Conservation (phyloP, 192 early-diverging fungal species). For the Coemansia sp. region DNA sequence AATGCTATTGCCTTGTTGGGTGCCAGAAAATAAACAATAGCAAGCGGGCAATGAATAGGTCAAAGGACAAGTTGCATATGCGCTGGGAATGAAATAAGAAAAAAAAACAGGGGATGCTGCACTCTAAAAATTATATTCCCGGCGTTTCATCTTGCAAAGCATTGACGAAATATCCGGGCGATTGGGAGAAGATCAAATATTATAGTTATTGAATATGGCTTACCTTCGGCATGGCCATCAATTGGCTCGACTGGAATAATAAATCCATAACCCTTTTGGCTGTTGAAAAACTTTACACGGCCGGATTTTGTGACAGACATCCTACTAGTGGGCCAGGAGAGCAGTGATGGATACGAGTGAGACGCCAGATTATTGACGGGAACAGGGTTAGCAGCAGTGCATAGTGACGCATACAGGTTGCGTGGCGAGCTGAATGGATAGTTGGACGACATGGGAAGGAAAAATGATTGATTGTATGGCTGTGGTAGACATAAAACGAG, state of each 20-base stretch:
- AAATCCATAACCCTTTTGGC: slow-evolving; percentile 87
- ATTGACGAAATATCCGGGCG: slow-evolving; percentile 1
- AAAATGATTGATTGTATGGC: background rate
- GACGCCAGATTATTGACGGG: background rate
- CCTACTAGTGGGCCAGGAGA: slow-evolving; percentile 22
- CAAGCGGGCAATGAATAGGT: background rate
- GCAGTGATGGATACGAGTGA: slow-evolving; percentile 1
- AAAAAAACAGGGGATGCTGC: background rate
- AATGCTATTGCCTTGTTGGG: background rate
- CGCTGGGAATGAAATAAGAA: background rate
- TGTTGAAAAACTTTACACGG: slow-evolving; percentile 84
- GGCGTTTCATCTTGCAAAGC: background rate
- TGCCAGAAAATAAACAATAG: background rate
- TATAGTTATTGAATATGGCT: background rate
- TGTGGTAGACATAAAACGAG: background rate
- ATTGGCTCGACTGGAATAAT: slow-evolving; percentile 71
- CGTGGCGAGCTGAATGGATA: slow-evolving; percentile 9
- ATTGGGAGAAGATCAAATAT: background rate
- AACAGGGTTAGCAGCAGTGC: slow-evolving; percentile 7
- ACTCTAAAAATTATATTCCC: background rate
- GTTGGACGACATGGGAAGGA: slow-evolving; percentile 8
- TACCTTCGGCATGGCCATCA: slow-evolving; percentile 75
- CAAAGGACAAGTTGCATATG: background rate
- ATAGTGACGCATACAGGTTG: slow-evolving; percentile 14
- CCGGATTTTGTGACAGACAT: slow-evolving; percentile 34